phyloP scores from a whole-genome alignment of 2,329 filamentous ascomycete genomes.

The Botrytis tulipae region DNA sequence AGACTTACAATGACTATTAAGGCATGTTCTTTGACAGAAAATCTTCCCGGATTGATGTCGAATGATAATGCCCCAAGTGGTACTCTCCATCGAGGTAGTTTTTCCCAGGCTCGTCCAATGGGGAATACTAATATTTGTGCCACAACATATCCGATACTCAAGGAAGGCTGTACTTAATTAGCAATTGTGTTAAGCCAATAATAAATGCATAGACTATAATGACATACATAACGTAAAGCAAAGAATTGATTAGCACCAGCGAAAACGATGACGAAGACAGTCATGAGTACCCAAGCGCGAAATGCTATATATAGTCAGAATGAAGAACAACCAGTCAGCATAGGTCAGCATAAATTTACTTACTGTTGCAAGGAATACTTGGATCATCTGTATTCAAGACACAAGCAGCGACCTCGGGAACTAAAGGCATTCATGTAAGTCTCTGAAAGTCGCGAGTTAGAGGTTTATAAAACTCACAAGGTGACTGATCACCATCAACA shows the following conservation, averaged over 20 bases:
- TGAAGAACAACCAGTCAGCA: background rate
- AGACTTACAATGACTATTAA: conserved; percentile 54
- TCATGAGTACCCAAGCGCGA: conserved; percentile 61
- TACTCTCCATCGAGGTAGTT: conserved; percentile 53
- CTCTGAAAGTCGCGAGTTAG: too few species aligned
- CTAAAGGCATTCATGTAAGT: background rate
- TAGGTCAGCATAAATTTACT: background rate
- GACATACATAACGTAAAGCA: conserved; percentile 22
- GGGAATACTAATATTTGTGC: conserved; percentile 30
- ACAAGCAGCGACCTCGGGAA: conserved; percentile 11
- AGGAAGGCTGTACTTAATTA: conserved; percentile 20
- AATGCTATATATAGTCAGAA: conserved; percentile 40
- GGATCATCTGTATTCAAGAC: conserved; percentile 8
- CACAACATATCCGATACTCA: conserved; percentile 28
- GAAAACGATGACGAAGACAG: conserved; percentile 36
- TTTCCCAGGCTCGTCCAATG: conserved; percentile 50
- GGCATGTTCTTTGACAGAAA: conserved; percentile 66
- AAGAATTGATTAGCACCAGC: conserved; percentile 29
- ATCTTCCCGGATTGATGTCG: conserved; percentile 54
- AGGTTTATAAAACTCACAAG: background rate
- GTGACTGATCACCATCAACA: conserved; percentile 6
- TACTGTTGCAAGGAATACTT: background rate
- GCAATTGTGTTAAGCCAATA: background rate
- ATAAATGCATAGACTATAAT: background rate
- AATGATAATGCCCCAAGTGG: conserved; percentile 42